A percentile compares a stretch with the other conserved stretches of the same genome.
Evolutionary conservation across 768 basidiomycete species (phyloP).

Genomic region (Pleurotus eryngii): DNA sequence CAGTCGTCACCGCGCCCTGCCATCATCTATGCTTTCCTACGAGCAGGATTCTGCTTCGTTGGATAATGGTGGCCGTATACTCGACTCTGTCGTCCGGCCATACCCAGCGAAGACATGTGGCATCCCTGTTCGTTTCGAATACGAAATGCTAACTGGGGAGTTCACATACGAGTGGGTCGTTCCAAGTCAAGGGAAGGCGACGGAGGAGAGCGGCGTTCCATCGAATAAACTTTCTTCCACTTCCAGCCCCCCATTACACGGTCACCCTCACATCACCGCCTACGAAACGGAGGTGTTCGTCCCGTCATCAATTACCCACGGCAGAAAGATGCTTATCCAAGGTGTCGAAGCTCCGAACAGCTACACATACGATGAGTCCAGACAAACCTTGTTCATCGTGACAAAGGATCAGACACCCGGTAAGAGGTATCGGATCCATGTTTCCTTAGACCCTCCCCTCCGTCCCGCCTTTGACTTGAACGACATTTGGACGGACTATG

Average conservation of each 20-base stretch:
- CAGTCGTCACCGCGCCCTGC: constrained; percentile 57
- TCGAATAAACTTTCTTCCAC: constrained; percentile 17
- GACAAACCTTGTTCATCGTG: constrained; percentile 76
- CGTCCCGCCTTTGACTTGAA: constrained; percentile 53
- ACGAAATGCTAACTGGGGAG: constrained; percentile 71
- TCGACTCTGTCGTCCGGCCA: constrained; percentile 80
- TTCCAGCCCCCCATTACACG: constrained; percentile 34
- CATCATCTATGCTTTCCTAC: constrained; percentile 49
- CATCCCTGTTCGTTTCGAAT: constrained; percentile 68
- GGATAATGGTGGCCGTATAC: constrained; percentile 79
- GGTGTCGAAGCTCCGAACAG: constrained; percentile 50
- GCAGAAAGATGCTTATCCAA: constrained; percentile 53
- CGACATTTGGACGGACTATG: constrained; percentile 60
- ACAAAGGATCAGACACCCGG: constrained; percentile 39
- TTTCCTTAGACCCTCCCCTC: constrained; percentile 55
- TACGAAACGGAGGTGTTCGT: constrained; percentile 82
- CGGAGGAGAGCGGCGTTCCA: not conserved
- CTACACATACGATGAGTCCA: constrained; percentile 56
- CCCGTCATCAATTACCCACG: constrained; percentile 58
- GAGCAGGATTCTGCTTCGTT: constrained; percentile 64
- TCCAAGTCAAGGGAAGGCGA: constrained; percentile 19
- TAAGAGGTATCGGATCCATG: constrained; percentile 22
- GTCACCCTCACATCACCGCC: constrained; percentile 39
- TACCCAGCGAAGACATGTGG: constrained; percentile 91
- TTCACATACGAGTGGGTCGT: constrained; percentile 67